Evolutionary conservation across 805 yeast genomes (phyloP), one percentile per base, ranked within the genome.

Genomic region (Yarrowia sp.): DNA sequence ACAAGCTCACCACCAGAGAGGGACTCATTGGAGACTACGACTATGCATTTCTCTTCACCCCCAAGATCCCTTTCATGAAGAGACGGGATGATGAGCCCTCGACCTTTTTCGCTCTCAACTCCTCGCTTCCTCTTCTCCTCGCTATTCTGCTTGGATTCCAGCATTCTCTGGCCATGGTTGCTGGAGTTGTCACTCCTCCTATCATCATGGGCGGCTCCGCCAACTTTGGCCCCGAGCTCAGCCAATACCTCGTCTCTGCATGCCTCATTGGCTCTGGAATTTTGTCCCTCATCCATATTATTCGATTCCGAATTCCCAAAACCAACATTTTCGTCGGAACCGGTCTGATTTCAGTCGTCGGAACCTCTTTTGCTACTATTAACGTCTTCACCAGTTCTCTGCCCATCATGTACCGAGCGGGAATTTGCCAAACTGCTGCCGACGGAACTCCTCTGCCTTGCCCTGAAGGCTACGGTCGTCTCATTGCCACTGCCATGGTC

Each of bases 121-220:
- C 86, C 49, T 90, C 86, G 1, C 86, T 92, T 85, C 98, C 98
- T 0, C 69, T 91, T 16, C 69, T 88, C 7, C 79, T 92, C 65
- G 96, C 96, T 1, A 74, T 88, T 65, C 66, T 92, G 11, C 81
- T 92, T 28, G 97, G 98, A 19, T 81, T 92, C 68, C 97, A 92
- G 78, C 98, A 92, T 73, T 78, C 96, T 1, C 75, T 92, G 68
- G 85, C 97, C 30, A 92, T 92, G 97, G 78, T 92, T 76, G 97
- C 97, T n/a, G 97, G 97, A 72, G 83, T 92, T 61, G 88, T 89
- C 43, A 79, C 95, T 7, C 96, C 97, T 10, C 93, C 96, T 2
- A 76, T 92, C 64, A 79, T 92, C 68, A 88, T 90, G 56, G 79
- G 92, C 0, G 70, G 80, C 10, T 74, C 82, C 22, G 93, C 93